A percentile compares a stretch with the other conserved stretches of the same genome.
These are phyloP conservation scores for Antrodiella citrinella DNA, from an alignment of 768 basidiomycete genomes.

Conservation along the genomic window DNA sequence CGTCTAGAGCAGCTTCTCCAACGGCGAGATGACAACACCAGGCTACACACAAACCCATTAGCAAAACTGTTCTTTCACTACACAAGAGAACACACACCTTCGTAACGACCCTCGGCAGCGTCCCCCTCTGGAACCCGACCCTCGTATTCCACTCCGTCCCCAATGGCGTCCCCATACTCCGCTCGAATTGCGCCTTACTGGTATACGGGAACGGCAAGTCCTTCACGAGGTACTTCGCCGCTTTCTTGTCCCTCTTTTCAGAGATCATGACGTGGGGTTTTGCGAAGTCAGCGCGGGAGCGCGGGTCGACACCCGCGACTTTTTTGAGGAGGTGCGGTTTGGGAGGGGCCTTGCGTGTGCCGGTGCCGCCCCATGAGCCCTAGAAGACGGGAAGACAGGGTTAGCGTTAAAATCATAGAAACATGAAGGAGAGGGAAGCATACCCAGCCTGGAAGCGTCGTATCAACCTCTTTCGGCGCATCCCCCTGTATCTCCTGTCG, in stretches of 20 bases:
- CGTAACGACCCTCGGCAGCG: conserved; percentile 78
- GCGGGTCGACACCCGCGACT: conserved; percentile 72
- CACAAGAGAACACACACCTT: conserved; percentile 45
- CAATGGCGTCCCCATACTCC: conserved; percentile 69
- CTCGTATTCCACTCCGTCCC: conserved; percentile 94
- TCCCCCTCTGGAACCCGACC: conserved; percentile 74
- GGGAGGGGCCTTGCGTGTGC: conserved; percentile 49
- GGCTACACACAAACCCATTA: conserved; percentile 36
- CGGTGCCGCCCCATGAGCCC: conserved; percentile 91
- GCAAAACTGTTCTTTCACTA: no score
- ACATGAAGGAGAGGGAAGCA: conserved; percentile 19
- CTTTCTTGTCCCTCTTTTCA: conserved; percentile 93
- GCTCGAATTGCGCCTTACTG: conserved; percentile 86
- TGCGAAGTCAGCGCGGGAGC: conserved; percentile 72
- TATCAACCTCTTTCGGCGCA: conserved; percentile 83
- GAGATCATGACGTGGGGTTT: conserved; percentile 92
- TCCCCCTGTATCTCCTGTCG: conserved; percentile 75
- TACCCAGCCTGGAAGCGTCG: conserved; percentile 93
- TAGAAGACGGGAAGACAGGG: conserved; percentile 21
- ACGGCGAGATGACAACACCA: conserved; percentile 62
- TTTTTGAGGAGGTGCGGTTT: conserved; percentile 74
- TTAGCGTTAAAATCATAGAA: neutral
- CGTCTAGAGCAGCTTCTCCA: conserved; percentile 47
- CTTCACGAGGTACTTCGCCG: conserved; percentile 78
- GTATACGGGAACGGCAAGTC: conserved; percentile 96